Percentiles rank a stretch among this genome's conserved stretches.
These are phyloP conservation scores for Sporothrix inflata DNA, from an alignment of 2,329 filamentous ascomycete genomes.

Conservation along the genomic window DNA sequence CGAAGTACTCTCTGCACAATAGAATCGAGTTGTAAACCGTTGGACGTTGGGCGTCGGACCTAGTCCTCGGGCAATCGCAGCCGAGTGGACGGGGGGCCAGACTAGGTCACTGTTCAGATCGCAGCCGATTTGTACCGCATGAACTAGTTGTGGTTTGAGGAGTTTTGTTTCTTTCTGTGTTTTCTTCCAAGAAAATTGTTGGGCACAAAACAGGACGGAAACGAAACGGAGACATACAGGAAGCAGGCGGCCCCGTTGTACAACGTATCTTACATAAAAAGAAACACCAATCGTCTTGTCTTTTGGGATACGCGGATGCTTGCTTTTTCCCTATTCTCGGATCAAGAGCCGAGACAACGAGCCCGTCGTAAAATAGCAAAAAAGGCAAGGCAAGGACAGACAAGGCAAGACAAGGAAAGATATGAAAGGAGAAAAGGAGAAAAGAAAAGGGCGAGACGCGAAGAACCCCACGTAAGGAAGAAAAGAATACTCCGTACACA, in stretches of 20 bases:
- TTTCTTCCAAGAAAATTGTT: not conserved
- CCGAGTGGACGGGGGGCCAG: not conserved
- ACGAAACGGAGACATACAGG: conserved; percentile 10
- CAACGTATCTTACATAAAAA: too few species aligned
- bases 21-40: not conserved
- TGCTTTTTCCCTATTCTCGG: not conserved
- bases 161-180: not conserved
- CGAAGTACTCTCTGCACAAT: too few species aligned
- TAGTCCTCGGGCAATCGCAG: conserved; percentile 10
- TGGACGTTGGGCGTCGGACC: too few species aligned
- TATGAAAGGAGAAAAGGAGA: not conserved
- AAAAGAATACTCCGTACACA: not conserved
- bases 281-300: conserved; percentile 6
- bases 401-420: not conserved
- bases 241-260: too few species aligned
- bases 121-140: conserved; percentile 4
- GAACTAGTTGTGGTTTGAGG: not conserved
- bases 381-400: not conserved
- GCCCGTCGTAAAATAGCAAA: too few species aligned
- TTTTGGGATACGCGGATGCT: not conserved
- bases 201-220: conserved; percentile 4
- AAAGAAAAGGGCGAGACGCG: not conserved
- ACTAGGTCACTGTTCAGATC: not conserved
- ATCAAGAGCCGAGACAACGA: not conserved
- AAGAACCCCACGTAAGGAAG: not conserved